Evolutionary conservation across 305 asterid genomes (phyloP), one percentile per base, ranked within the genome.

Genomic region (Fraxinus paxiana): DNA sequence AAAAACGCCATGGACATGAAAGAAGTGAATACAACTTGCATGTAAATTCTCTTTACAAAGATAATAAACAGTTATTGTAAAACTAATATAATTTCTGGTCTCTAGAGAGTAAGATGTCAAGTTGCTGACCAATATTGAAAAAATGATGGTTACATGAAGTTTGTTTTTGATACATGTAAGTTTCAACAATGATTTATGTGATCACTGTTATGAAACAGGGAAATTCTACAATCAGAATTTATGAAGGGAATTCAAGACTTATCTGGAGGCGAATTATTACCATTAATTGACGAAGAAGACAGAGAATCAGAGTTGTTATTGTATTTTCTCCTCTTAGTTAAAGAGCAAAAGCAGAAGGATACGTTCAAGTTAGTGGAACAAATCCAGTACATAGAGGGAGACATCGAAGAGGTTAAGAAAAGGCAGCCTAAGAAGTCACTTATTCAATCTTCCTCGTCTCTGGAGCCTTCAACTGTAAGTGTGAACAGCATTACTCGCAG

Each of bases 351-450:
- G 82, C 94, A 92, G 84, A 93, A 91, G 80, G 87, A 86, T 79
- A 91, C 90, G 41, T 87, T 92, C 77, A 90, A 83, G 84, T 87
- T 96, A 74, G 84, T 75, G 63, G 96, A 91, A 81, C 93, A 92
- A 85, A 83, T 92, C 83, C 90, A 82, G 85, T 83, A 84, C 87
- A 85, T 94, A 84, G 98, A 92, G 86, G 89, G 93, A 79, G 99
- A 96, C 86, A 89, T 94, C 85, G 84, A 86, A 86, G 98, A 94
- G 87, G 87, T 92, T 77, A 92, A 88, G 86, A 92, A 83, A 87
- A 90, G 97, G 72, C 91, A 86, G 70, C 84, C 86, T 67, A 91
- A 86, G 77, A 87, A 77, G 34, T 82, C 80, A 17, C 80, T 76
- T 22, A 75, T 30, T 80, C 84, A 65, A 83, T 79, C 87, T 72